Base-by-base conservation (phyloP, 1,284 basidiomycete species). In the Porogramme epimiltina region DNA sequence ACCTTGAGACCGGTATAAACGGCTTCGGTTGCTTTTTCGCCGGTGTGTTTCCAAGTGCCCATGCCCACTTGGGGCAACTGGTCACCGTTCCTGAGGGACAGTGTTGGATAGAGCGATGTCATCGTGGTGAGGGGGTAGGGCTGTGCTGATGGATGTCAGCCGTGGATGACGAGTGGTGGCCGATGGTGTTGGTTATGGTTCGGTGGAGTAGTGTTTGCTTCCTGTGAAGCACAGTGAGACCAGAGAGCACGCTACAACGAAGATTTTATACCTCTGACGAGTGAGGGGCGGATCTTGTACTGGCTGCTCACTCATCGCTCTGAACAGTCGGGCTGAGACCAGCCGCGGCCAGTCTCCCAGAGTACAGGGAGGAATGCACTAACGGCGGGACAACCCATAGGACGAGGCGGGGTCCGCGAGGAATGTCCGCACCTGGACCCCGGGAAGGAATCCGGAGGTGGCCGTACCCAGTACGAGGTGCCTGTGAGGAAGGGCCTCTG, bases 1-100 rank as follows among this genome's bases (percentile, higher is more conserved):
- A 63, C 62, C 61, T 74, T 72, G 64, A 75, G 66, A 16, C 74
- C 74, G 45, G 68, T 63, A 67, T 75, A 73, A 26, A 77, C 73
- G 42, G 69, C 62, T 47, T 68, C 58, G 45, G 60, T 47, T 2
- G 62, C 62, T 20, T 58, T 55, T 23, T 58, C 48, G 43, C 59
- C 61, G 50, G 52, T 45, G 55, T 62, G 63, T 41, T 63, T 65
- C 62, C 63, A 65, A n/a, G 62, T 65, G 19, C 63, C 63, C 47
- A 63, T 60, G 24, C 63, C 63, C 24, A 65, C 56, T 39, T 62
- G 62, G 19, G 63, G 63, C 44, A 62, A 41, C 34, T 54, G 36
- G 22, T 54, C 54, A 33, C 61, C 62, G 34, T 56, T 49, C 37
- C 56, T 39, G 46, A 54, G 55, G 18, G 42, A 43, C 33, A 61